Evolutionary conservation across 306 rosid genomes (phyloP).

Genomic region (Senna tora): DNA sequence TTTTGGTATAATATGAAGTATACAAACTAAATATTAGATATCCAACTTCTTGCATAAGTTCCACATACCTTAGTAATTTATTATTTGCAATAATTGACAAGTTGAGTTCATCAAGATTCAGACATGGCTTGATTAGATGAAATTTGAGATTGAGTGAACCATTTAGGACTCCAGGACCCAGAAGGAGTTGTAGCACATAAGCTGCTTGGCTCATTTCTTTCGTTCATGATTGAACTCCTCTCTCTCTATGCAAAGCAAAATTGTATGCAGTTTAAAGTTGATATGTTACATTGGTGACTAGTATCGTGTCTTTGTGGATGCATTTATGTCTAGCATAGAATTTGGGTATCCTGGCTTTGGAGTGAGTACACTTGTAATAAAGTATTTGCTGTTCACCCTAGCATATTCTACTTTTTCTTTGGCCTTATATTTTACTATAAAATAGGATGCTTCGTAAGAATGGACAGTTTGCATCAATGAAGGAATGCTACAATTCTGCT

Average conservation of each 20-base stretch:
- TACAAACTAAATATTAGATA: not conserved
- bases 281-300: constrained; percentile 6
- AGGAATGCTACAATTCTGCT: constrained; percentile 47
- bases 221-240: not conserved
- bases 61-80: not conserved
- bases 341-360: constrained; percentile 6
- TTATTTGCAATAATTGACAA: not conserved
- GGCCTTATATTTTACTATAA: constrained; percentile 3
- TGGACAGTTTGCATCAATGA: constrained; percentile 71
- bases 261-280: not conserved
- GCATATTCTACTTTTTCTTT: constrained; percentile 6
- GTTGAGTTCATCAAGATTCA: constrained; percentile 1
- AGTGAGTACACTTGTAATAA: not conserved
- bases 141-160: not conserved
- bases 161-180: not conserved
- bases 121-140: not conserved
- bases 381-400: not conserved
- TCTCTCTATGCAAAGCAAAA: not conserved
- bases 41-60: not conserved
- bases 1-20: not conserved
- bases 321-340: not conserved
- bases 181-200: not conserved
- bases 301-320: constrained; percentile 12
- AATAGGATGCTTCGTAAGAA: constrained; percentile 79
- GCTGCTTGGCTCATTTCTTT: not conserved